These are phyloP conservation scores for Gaillardinia entomophila DNA, from an alignment of 805 yeast species.

Conservation along the genomic window DNA sequence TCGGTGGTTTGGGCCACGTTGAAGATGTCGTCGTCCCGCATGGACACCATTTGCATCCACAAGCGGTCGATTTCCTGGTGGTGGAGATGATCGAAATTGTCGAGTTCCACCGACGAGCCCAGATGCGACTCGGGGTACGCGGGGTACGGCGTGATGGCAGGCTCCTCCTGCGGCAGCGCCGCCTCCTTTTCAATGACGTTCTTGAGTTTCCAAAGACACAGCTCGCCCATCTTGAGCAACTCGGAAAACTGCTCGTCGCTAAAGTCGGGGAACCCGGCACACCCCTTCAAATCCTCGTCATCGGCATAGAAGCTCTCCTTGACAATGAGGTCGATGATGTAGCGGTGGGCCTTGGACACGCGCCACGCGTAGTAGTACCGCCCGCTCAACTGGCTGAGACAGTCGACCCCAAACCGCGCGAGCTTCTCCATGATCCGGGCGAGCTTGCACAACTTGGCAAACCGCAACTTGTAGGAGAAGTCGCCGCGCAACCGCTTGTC, in stretches of 20 bases:
- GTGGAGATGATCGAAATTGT: slow-evolving; percentile 3
- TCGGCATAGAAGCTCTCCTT: slow-evolving; percentile 25
- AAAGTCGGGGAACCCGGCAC: slow-evolving; percentile 9
- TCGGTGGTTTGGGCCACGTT: neutral
- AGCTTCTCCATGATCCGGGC: slow-evolving; percentile 32
- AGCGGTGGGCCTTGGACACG: slow-evolving; percentile 51
- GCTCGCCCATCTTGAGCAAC: slow-evolving; percentile 8
- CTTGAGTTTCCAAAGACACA: too few species aligned
- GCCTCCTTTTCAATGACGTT: too few species aligned
- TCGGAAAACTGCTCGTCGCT: slow-evolving; percentile 19
- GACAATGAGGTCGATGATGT: slow-evolving; percentile 29
- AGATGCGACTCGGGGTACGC: neutral
- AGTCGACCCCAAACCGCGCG: slow-evolving; percentile 8
- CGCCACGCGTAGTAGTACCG: slow-evolving; percentile 67
- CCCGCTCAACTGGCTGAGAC: slow-evolving; percentile 40
- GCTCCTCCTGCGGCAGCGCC: neutral
- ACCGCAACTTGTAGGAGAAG: slow-evolving; percentile 13
- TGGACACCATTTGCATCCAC: slow-evolving; percentile 29
- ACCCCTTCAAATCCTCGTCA: slow-evolving; percentile 9
- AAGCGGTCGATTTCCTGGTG: slow-evolving; percentile 27
- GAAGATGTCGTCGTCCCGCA: slow-evolving; percentile 16
- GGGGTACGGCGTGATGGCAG: neutral
- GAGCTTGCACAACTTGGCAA: slow-evolving; percentile 19
- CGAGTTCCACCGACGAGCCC: neutral
- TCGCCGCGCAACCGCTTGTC: slow-evolving; percentile 8